These are phyloP conservation scores for Ustilago crameri DNA, from an alignment of 1,284 basidiomycete species.

Conservation along the genomic window DNA sequence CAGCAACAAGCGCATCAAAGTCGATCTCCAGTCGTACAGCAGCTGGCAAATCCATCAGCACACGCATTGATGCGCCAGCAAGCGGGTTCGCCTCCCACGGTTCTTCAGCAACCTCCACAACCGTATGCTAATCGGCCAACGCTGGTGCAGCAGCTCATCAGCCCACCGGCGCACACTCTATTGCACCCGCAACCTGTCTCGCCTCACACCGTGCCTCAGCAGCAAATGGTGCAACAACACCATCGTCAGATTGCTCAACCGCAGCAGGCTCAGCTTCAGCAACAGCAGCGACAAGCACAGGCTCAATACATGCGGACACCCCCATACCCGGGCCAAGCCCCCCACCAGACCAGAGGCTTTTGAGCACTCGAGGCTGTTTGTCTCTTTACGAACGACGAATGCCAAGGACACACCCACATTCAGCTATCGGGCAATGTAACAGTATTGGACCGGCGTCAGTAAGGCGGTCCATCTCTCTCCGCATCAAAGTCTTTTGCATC, in stretches of 20 bases:
- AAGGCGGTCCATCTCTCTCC: no score
- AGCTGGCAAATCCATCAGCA: not conserved
- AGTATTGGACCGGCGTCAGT: no score
- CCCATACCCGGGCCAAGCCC: constrained; percentile 11
- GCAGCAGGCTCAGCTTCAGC: constrained; percentile 12
- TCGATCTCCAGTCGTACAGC: not conserved
- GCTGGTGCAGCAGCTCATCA: not conserved
- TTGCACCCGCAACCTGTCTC: constrained; percentile 4
- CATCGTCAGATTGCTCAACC: constrained; percentile 6
- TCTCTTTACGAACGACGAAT: no score
- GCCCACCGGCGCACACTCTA: not conserved
- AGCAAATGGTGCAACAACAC: constrained; percentile 5
- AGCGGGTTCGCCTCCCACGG: constrained; percentile 1
- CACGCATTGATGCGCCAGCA: not conserved
- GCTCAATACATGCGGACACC: not conserved
- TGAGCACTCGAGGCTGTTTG: not conserved
- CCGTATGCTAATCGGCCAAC: not conserved
- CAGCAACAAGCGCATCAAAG: not conserved
- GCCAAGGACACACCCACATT: no score
- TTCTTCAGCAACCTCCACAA: no score
- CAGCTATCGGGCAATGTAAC: no score
- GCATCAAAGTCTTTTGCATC: no score
- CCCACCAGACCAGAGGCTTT: constrained; percentile 14
- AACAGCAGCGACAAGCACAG: constrained; percentile 7
- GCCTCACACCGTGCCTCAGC: not conserved